Evolutionary conservation across 257 asterid genomes (phyloP).

Genomic region (Forsythia suspensa): DNA sequence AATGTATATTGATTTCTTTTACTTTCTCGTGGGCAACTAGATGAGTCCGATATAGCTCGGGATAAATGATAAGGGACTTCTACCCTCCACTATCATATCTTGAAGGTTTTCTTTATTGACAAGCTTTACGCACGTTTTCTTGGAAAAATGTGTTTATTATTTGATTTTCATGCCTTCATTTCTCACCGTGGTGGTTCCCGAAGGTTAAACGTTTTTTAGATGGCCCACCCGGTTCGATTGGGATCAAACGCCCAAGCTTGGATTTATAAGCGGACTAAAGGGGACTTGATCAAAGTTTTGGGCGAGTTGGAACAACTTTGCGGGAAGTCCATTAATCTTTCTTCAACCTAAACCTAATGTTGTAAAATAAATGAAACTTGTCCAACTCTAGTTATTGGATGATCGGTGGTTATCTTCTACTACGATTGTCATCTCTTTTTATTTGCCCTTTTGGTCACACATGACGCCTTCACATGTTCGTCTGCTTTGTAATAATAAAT

Average conservation of each 20-base stretch:
- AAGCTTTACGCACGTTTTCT: neutral
- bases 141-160: neutral
- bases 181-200: neutral
- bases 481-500: too few species aligned
- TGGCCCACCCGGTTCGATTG: conserved; percentile 92
- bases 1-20: too few species aligned
- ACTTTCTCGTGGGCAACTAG: neutral
- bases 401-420: too few species aligned
- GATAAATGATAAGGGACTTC: neutral
- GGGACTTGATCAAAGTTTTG: conserved; percentile 42
- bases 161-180: neutral
- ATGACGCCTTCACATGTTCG: too few species aligned
- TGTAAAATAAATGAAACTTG: too few species aligned
- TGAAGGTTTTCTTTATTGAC: neutral
- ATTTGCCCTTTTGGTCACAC: too few species aligned
- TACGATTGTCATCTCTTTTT: too few species aligned
- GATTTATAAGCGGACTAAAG: conserved; percentile 73
- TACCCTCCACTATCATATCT: neutral
- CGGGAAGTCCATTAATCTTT: conserved; percentile 50
- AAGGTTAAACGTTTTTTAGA: conserved; percentile 35
- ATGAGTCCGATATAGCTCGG: too few species aligned
- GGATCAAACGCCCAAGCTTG: conserved; percentile 70
- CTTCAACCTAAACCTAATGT: conserved; percentile 20
- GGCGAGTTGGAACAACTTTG: conserved; percentile 77
- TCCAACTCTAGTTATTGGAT: too few species aligned